phyloP scores from a whole-genome alignment of 805 yeast species.

The Lachancea lanzarotensis region DNA sequence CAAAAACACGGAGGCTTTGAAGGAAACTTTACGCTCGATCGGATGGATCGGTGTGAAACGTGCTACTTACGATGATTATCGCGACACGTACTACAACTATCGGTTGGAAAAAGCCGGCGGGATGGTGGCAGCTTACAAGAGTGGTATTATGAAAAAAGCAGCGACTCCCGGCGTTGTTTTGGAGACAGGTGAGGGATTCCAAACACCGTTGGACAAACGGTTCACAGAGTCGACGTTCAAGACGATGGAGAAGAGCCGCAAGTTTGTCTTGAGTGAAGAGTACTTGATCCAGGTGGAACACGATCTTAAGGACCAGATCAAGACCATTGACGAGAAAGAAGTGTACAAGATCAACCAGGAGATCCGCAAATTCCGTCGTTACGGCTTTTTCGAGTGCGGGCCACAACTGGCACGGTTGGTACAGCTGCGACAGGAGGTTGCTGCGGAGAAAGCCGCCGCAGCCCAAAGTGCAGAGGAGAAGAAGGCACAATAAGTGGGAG shows the following conservation, averaged over 20 bases:
- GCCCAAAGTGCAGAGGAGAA: slow-evolving; percentile 14
- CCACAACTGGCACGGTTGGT: slow-evolving; percentile 29
- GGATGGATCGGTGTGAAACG: slow-evolving; percentile 97
- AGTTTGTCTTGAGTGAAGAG: slow-evolving; percentile 51
- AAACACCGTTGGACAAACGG: slow-evolving; percentile 45
- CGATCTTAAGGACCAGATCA: slow-evolving; percentile 37
- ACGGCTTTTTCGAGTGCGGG: slow-evolving; percentile 51
- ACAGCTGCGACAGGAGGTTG: slow-evolving; percentile 22
- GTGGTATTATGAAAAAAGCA: slow-evolving; percentile 59
- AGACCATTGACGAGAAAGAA: slow-evolving; percentile 29
- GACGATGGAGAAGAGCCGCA: slow-evolving; percentile 36
- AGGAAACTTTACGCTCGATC: slow-evolving; percentile 45
- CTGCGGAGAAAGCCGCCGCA: neutral
- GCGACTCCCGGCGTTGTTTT: slow-evolving; percentile 54
- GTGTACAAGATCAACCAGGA: slow-evolving; percentile 34
- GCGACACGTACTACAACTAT: slow-evolving; percentile 57
- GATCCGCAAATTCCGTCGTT: slow-evolving; percentile 60
- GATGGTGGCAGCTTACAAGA: slow-evolving; percentile 64
- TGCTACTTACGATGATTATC: slow-evolving; percentile 63
- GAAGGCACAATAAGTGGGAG: slow-evolving; percentile 11
- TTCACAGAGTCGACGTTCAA: slow-evolving; percentile 33
- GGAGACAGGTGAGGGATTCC: slow-evolving; percentile 78
- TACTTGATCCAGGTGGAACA: slow-evolving; percentile 47
- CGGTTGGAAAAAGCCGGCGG: slow-evolving; percentile 66
- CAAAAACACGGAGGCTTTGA: slow-evolving; percentile 28